Conservation (phyloP, 495 filamentous ascomycete species). For the Cladorrhinum samala region DNA sequence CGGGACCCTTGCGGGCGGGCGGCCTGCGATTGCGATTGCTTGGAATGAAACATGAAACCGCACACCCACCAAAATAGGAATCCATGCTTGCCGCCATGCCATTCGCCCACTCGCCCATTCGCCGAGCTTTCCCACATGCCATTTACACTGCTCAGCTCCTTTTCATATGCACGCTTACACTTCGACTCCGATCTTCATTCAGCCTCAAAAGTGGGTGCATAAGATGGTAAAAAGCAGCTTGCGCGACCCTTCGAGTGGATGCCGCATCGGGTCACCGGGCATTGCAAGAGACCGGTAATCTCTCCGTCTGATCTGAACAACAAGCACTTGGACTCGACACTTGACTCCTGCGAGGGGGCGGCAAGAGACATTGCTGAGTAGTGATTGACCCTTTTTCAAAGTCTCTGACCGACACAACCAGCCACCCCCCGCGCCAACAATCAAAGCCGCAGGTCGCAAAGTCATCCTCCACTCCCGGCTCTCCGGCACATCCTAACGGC, state of each 20-base stretch:
- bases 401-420: background rate
- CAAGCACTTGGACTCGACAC: background rate
- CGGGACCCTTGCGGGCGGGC: no score
- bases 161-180: no score
- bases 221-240: no score
- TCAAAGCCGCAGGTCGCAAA: no score
- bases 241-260: no score
- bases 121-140: no score
- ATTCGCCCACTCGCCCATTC: no score
- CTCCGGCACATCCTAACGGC: no score
- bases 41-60: constrained; percentile 5
- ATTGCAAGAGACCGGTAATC: background rate
- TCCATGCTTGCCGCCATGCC: background rate
- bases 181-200: no score
- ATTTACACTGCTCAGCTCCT: no score
- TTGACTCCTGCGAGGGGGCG: background rate
- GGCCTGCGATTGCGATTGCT: no score
- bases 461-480: background rate
- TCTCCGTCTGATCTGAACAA: background rate
- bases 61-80: background rate
- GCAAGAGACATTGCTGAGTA: background rate
- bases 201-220: no score
- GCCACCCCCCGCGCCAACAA: background rate
- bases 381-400: background rate
- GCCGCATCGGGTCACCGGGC: background rate